These are phyloP conservation scores for Omphalotus guepiniiformis DNA, from an alignment of 768 basidiomycete genomes.

Conservation along the genomic window DNA sequence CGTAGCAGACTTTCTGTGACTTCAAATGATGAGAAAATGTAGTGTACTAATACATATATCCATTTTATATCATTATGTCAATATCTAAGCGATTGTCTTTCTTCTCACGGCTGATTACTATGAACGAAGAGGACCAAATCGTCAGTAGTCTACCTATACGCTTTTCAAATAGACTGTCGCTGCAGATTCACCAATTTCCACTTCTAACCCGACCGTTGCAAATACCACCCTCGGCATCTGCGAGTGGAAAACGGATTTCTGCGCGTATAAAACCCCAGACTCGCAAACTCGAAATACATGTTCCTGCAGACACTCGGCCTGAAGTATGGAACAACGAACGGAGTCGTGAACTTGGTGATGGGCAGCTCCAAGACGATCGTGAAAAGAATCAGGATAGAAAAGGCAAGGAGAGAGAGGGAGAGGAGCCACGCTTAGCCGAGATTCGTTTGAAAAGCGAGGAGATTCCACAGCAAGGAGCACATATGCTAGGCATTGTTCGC, in stretches of 20 bases:
- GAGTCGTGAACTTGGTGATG: constrained; percentile 60
- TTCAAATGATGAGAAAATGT: neutral
- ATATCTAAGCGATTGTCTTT: too few relatives aligned
- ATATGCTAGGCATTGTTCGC: constrained; percentile 75
- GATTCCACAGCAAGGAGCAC: constrained; percentile 56
- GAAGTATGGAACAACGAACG: constrained; percentile 81
- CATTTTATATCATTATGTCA: neutral
- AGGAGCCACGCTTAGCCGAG: constrained; percentile 64
- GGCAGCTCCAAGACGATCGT: constrained; percentile 67
- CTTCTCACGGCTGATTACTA: too few relatives aligned
- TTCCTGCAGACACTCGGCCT: constrained; percentile 74
- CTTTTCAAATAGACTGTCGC: constrained; percentile 55
- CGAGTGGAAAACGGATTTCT: constrained; percentile 71
- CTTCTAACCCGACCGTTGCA: constrained; percentile 70
- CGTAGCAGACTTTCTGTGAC: neutral
- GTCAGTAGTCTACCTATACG: constrained; percentile 69
- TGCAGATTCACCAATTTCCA: constrained; percentile 83
- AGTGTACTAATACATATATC: neutral
- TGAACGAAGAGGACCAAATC: constrained; percentile 51
- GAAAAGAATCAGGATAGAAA: constrained; percentile 66
- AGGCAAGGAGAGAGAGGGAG: constrained; percentile 37
- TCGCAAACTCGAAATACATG: constrained; percentile 68
- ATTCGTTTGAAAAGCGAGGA: constrained; percentile 71
- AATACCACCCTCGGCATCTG: constrained; percentile 66
- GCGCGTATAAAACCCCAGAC: constrained; percentile 66